Evolutionary conservation across 371 early-diverging fungal genomes (phyloP).

Genomic region (Paraphysoderma sedebokerense): DNA sequence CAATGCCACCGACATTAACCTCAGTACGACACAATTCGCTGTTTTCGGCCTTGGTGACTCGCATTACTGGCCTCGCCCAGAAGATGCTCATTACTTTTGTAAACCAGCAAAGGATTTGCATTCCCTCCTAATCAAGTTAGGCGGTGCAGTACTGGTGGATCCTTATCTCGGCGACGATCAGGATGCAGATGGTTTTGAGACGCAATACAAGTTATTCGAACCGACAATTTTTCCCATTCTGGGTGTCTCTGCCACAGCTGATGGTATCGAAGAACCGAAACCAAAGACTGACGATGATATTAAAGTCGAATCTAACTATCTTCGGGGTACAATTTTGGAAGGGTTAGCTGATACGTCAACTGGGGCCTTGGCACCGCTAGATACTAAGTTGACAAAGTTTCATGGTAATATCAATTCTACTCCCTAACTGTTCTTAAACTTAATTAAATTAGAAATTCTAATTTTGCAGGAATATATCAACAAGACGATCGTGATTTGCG

Average conservation of each 20-base stretch:
- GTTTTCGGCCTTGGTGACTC: conserved; percentile 86
- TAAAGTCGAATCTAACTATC: conserved; percentile 71
- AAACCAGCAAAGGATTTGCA: conserved; percentile 74
- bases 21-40: conserved; percentile 46
- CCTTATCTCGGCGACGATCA: conserved; percentile 79
- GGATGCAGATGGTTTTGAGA: conserved; percentile 75
- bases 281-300: conserved; percentile 69
- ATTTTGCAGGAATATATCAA: too few species aligned
- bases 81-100: conserved; percentile 75
- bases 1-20: conserved; percentile 34
- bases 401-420: too few species aligned
- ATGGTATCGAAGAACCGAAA: conserved; percentile 44
- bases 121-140: conserved; percentile 52
- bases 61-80: conserved; percentile 86
- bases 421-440: too few species aligned
- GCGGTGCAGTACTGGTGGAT: conserved; percentile 39
- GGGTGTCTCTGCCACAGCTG: conserved; percentile 37
- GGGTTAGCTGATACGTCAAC: conserved; percentile 63
- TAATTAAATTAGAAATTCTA: too few species aligned
- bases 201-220: conserved; percentile 60
- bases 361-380: conserved; percentile 70
- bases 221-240: conserved; percentile 66
- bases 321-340: conserved; percentile 78
- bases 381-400: conserved; percentile 84
- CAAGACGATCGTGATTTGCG: conserved; percentile 91